Evolutionary conservation across 2,329 filamentous ascomycete species (phyloP).

Genomic region (Penicillium sp.): DNA sequence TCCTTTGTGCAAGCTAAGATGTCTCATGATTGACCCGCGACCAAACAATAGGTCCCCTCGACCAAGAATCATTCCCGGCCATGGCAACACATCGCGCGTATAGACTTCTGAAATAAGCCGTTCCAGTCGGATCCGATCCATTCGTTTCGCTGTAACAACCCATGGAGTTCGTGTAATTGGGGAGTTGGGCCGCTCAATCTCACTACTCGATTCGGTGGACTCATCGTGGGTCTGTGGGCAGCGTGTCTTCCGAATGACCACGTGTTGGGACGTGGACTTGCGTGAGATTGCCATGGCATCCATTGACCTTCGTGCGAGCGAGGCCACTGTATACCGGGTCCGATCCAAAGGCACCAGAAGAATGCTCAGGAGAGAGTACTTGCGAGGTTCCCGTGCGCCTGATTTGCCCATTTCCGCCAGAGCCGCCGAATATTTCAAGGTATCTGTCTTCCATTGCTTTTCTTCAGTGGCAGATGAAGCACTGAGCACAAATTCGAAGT

Average conservation of each 20-base stretch:
- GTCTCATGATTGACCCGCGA: slow-evolving; percentile 80
- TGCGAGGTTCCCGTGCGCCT: slow-evolving; percentile 27
- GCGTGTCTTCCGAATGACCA: slow-evolving; percentile 85
- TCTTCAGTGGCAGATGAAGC: slow-evolving; percentile 83
- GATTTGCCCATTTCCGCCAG: slow-evolving; percentile 54
- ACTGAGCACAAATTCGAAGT: slow-evolving; percentile 84
- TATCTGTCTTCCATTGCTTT: slow-evolving; percentile 72
- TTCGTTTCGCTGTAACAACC: slow-evolving; percentile 71
- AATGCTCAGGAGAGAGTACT: slow-evolving; percentile 54
- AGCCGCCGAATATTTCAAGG: slow-evolving; percentile 56
- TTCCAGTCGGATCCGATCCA: slow-evolving; percentile 77
- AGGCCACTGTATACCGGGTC: slow-evolving; percentile 71
- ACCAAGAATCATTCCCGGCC: slow-evolving; percentile 73
- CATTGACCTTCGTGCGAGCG: slow-evolving; percentile 62
- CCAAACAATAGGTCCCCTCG: slow-evolving; percentile 67
- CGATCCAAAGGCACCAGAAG: slow-evolving; percentile 73
- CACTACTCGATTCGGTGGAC: slow-evolving; percentile 46
- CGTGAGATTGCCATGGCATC: slow-evolving; percentile 75
- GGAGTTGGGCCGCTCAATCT: slow-evolving; percentile 77
- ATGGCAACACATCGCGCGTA: slow-evolving; percentile 78
- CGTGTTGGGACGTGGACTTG: slow-evolving; percentile 68
- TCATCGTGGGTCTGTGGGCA: slow-evolving; percentile 60
- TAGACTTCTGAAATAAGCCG: slow-evolving; percentile 74
- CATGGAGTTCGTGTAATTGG: slow-evolving; percentile 68
- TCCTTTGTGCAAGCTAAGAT: slow-evolving; percentile 76